Percentiles rank a stretch among this genome's conserved stretches.
These are phyloP conservation scores for Fraxinus quadrangulata DNA, from an alignment of 257 asterid genomes.

Conservation along the genomic window DNA sequence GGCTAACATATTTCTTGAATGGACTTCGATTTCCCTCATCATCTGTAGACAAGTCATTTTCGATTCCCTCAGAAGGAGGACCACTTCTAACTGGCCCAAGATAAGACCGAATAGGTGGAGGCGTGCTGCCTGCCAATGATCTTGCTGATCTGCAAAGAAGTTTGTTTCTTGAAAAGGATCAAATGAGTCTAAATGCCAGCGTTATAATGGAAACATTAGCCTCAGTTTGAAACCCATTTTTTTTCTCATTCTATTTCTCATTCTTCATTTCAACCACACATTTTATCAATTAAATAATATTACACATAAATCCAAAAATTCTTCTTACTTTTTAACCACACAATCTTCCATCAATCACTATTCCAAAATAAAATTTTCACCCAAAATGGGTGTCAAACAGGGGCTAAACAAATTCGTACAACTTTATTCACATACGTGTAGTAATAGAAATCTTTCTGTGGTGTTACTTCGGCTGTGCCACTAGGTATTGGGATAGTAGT, in stretches of 20 bases:
- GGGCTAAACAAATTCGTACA: no score
- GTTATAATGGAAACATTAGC: neutral
- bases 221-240: no score
- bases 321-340: no score
- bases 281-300: no score
- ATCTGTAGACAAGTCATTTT: constrained; percentile 56
- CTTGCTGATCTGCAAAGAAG: constrained; percentile 76
- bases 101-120: constrained; percentile 73
- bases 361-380: no score
- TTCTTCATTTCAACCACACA: no score
- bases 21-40: constrained; percentile 43
- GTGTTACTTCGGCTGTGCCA: constrained; percentile 30
- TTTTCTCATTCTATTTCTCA: no score
- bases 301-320: no score
- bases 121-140: constrained; percentile 87
- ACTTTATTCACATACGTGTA: constrained; percentile 46
- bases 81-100: constrained; percentile 71
- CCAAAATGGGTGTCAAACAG: no score
- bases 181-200: neutral
- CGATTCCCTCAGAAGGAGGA: constrained; percentile 59
- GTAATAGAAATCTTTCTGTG: constrained; percentile 53
- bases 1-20: constrained; percentile 40
- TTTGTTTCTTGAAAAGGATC: neutral
- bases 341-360: no score
- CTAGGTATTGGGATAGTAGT: constrained; percentile 64